Base-by-base conservation (phyloP, 2,329 filamentous ascomycete species). In the Pseudocercospora vitis region DNA sequence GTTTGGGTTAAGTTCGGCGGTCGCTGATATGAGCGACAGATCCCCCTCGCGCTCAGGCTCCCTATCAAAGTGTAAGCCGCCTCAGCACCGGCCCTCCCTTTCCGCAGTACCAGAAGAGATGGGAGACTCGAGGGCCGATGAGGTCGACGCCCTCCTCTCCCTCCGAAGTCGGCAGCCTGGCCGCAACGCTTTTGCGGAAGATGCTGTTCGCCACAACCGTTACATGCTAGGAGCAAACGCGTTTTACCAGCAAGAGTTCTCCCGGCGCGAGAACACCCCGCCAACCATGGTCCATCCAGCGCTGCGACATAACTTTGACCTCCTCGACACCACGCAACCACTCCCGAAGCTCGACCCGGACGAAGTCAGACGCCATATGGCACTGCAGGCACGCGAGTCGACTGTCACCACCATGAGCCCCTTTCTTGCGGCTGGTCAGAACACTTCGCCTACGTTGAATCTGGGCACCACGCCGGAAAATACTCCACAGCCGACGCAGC, bases 161-260 rank as follows among this genome's bases (percentile, higher is more conserved):
- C 18, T 48, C 16, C 12, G 29, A 12, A 24, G 29, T n/a, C 46
- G 19, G 46, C 42, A 45, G 7, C 63, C 67, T 12, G 59, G 61
- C 5, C 59, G 52, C n/a, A 68, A 68, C 60, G 65, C 65, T 2
- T 69, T 68, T 45, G 63, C 66, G 19, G 60, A 62, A 53, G 55
- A 63, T 37, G 57, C 52, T 2, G 53, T 50, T 8, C 42, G 52
- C 19, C 47, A 59, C 23, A 53, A 67, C 32, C 49, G 55, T 18
- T 63, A 69, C 50, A 62, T 61, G 40, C 56, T 65, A 14, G 53
- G 55, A 11, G 56, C 63, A 50, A 71, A 71, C 60, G 68, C 69
- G 9, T 71, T 70, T 57, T 68, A 63, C 24, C 65, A 66, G 46
- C 61, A 65, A 48, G 60, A 67, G 40, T 55, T 62, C 12, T 33